phyloP scores from a whole-genome alignment of 768 basidiomycete species.

The Glaciozyma antarctica region DNA sequence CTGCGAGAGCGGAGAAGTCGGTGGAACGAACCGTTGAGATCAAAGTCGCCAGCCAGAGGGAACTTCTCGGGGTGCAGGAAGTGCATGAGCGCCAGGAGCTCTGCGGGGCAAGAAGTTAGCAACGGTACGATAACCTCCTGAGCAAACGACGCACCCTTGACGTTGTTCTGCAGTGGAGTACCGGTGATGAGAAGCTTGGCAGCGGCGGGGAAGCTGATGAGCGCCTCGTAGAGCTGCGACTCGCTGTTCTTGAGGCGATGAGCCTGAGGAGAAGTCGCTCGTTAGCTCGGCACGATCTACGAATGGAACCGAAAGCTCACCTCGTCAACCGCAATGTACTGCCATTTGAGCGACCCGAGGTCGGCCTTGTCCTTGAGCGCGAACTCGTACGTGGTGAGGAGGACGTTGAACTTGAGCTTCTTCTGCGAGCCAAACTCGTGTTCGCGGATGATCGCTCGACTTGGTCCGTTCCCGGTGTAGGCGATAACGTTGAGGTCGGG shows the following conservation, averaged over 20 bases:
- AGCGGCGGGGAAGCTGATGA: conserved; percentile 75
- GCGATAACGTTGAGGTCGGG: conserved; percentile 94
- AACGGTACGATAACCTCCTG: background rate
- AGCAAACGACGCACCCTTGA: conserved; percentile 60
- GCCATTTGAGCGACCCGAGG: conserved; percentile 91
- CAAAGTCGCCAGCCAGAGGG: conserved; percentile 87
- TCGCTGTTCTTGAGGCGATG: conserved; percentile 98
- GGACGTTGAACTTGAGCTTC: conserved; percentile 85
- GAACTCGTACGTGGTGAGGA: conserved; percentile 94
- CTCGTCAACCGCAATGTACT: conserved; percentile 91
- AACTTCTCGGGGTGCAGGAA: conserved; percentile 99
- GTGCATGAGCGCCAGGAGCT: conserved; percentile 93
- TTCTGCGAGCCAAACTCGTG: conserved; percentile 89
- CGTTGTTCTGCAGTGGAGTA: conserved; percentile 96
- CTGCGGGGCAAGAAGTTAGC: conserved; percentile 44
- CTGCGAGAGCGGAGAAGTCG: background rate
- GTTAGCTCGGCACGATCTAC: conserved; percentile 2
- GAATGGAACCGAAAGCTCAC: conserved; percentile 42
- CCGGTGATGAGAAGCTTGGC: conserved; percentile 96
- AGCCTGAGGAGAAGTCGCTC: conserved; percentile 48
- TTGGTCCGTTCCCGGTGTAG: conserved; percentile 79
- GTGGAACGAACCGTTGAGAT: conserved; percentile 53
- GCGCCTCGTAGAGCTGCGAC: conserved; percentile 89
- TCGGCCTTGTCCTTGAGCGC: conserved; percentile 82
- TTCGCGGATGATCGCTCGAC: conserved; percentile 81